Evolutionary conservation across 805 yeast genomes (phyloP), one percentile per base, ranked within the genome.

Genomic region (Saturnispora dispora): DNA sequence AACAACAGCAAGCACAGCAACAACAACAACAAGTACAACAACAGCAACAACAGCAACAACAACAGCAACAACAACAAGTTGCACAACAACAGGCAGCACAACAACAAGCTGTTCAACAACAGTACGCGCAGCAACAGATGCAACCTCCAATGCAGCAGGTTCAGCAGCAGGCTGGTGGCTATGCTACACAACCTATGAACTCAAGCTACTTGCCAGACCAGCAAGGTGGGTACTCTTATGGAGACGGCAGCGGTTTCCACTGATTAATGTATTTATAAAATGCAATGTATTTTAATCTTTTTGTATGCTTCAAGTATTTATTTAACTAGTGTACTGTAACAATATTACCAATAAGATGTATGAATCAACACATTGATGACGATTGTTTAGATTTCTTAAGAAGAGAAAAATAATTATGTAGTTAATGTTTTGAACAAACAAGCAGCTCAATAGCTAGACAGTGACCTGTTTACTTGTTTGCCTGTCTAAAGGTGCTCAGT

Each of bases 91-190:
- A 67, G 47, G 61, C 65, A 4, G 50, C 40, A 43, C 33, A 30
- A 30, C 33, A 30, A 30, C 33, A 30, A 5, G 33, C 33, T 30
- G 55, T 41, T 33, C 52, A 47, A 53, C 55, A 52, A 10, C 51
- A 50, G 13, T 64, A 65, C 45, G 46, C 45, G 60, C 65, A 47
- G 60, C 58, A 50, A 50, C 57, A 50, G 20, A 37, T 37, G 41
- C 60, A 57, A 35, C 39, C 39, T n/a, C 20, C 39, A 48, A 56
- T 52, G 22, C 64, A 53, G 46, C 69, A 67, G 47, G 61, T 65
- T 10, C 52, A 45, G 44, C 55, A 52, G 9, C 23, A 46, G 46
- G 46, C n/a, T 5, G 42, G 33, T 10, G 36, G 45, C 23, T 49
- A 48, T 18, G 42, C 23, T n/a, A 27, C 42, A 20, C 32, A 35